Evolutionary conservation across 1,284 basidiomycete genomes (phyloP), one percentile per base, ranked within the genome.

Genomic region (Irpex rosettiformis): DNA sequence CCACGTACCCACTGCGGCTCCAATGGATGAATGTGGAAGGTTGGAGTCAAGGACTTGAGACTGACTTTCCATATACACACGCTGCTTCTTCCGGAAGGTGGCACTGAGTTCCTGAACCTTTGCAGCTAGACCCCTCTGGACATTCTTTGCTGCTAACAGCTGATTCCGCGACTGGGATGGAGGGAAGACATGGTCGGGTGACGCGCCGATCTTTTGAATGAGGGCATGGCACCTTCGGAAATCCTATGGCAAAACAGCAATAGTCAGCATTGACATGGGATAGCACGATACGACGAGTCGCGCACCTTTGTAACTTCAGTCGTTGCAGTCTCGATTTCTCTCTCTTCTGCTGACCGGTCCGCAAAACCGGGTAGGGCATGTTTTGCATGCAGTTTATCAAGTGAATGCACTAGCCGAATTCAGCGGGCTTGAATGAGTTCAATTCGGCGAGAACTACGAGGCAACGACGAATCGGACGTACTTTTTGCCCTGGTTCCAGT

Each of bases 61-160:
- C 96, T 77, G 69, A 96, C 96, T 94, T 75, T 96, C 91, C 86
- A 99, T 91, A 74, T 99, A 99, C 29, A 96, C 89, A 58, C 93
- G 86, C 75, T 99, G 97, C 77, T 97, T 98, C 79, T 96, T 98
- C 61, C 97, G 83, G 71, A 99, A 99, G n/a, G 88, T 79, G 21
- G 89, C 91, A 67, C 93, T 96, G 53, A 96, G 79, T 66, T 95
- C 93, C 77, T 99, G 97, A 8, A 98, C 87, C 70, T 94, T 92
- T 24, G 93, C 94, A 21, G 97, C 97, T 40, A 99, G 83, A 10
- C 90, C 96, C 29, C 95, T 88, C 73, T 99, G 96, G n/a, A 98
- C 94, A 70, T 99, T 99, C 75, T 93, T 89, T 45, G 92, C 90
- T 1, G 94, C 88, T 55, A 90, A 79, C 16, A 79, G 75, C 67